phyloP scores from a whole-genome alignment of 805 yeast genomes.

The Metschnikowia gelsemii region DNA sequence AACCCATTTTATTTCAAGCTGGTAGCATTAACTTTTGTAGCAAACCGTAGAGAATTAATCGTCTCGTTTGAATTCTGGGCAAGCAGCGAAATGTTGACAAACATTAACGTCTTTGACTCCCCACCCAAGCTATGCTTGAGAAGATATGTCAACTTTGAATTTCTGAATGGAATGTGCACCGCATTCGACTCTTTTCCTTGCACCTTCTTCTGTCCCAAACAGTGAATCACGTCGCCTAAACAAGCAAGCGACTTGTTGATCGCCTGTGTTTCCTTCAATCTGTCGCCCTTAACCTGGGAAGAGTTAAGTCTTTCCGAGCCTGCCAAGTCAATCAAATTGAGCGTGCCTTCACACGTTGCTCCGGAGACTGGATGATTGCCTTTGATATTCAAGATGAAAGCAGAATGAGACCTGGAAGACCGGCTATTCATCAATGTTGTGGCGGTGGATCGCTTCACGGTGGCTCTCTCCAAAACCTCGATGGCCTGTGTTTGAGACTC shows the following conservation, averaged over 20 bases:
- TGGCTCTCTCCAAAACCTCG: slow-evolving; percentile 52
- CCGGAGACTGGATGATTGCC: slow-evolving; percentile 56
- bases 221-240: slow-evolving; percentile 83
- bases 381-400: slow-evolving; percentile 61
- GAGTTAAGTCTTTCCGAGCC: slow-evolving; percentile 84
- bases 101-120: slow-evolving; percentile 86
- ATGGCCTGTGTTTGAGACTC: slow-evolving; percentile 49
- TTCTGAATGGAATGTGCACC: slow-evolving; percentile 63
- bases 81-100: slow-evolving; percentile 81
- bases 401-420: slow-evolving; percentile 90
- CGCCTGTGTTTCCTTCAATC: slow-evolving; percentile 83
- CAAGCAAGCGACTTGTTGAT: slow-evolving; percentile 87
- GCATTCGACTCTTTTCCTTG: slow-evolving; percentile 21
- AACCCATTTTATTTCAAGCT: slow-evolving; percentile 8
- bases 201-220: slow-evolving; percentile 47
- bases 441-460: slow-evolving; percentile 69
- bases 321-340: slow-evolving; percentile 87
- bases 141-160: slow-evolving; percentile 76
- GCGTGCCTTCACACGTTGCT: slow-evolving; percentile 38
- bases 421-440: slow-evolving; percentile 76
- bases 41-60: slow-evolving; percentile 82
- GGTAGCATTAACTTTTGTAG: slow-evolving; percentile 74
- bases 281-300: slow-evolving; percentile 75
- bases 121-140: slow-evolving; percentile 84
- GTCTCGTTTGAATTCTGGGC: slow-evolving; percentile 68